Evolutionary conservation across 345 rosid genomes (phyloP).

Genomic region (Erucastrum elatum): DNA sequence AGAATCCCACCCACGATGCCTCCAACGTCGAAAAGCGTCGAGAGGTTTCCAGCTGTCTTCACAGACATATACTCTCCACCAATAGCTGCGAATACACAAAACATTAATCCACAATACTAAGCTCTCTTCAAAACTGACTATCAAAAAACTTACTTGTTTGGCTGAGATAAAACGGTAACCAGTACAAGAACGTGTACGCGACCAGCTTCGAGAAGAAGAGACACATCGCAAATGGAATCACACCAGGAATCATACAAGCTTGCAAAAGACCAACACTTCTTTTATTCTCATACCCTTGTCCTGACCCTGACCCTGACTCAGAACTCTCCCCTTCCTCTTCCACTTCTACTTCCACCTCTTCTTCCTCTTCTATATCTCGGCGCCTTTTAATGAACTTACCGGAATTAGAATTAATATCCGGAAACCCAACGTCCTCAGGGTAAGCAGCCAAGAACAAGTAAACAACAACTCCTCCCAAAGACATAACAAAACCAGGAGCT

Average conservation of each 20-base stretch:
- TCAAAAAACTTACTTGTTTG: conserved; percentile 61
- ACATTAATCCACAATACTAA: background rate
- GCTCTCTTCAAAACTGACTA: background rate
- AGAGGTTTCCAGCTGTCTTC: conserved; percentile 92
- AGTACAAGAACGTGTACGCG: conserved; percentile 86
- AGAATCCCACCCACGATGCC: conserved; percentile 86
- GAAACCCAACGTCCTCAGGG: conserved; percentile 90
- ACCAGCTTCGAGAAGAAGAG: conserved; percentile 91
- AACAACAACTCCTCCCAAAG: conserved; percentile 68
- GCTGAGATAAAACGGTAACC: conserved; percentile 91
- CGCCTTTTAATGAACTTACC: conserved; percentile 51
- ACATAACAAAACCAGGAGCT: conserved; percentile 72
- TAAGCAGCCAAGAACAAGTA: conserved; percentile 82
- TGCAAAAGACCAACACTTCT: conserved; percentile 76
- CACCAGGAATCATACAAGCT: conserved; percentile 94
- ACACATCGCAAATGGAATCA: conserved; percentile 83
- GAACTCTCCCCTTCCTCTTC: conserved; percentile 29
- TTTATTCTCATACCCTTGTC: conserved; percentile 44
- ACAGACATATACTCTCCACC: conserved; percentile 86
- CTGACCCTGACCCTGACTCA: conserved; percentile 3
- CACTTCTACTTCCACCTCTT: conserved; percentile 15
- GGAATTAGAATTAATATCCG: conserved; percentile 42
- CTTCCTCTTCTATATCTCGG: conserved; percentile 14
- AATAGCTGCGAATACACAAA: conserved; percentile 56
- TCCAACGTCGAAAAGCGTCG: conserved; percentile 89